These are phyloP conservation scores for Nicotiana noctiflora DNA, from an alignment of 257 asterid species.

Conservation along the genomic window DNA sequence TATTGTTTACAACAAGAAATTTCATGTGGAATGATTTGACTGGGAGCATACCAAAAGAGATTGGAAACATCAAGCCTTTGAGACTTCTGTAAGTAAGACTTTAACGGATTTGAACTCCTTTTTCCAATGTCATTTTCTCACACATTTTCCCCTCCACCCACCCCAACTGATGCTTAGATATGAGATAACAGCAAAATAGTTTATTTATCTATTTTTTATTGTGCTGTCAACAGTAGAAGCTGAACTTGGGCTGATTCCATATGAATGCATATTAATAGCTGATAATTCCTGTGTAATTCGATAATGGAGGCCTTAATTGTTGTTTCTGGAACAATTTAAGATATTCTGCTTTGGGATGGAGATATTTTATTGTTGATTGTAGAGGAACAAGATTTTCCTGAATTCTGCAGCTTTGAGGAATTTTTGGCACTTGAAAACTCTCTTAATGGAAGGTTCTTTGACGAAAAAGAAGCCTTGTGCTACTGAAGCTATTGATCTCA, in stretches of 20 bases:
- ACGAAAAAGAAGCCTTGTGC: neutral
- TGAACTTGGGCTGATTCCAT: neutral
- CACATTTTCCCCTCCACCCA: neutral
- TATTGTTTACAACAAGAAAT: constrained; percentile 20
- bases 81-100: constrained; percentile 30
- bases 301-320: neutral
- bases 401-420: neutral
- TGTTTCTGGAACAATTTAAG: neutral
- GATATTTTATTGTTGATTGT: neutral
- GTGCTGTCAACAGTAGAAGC: neutral
- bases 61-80: constrained; percentile 27
- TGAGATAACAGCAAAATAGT: neutral
- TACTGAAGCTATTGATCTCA: neutral
- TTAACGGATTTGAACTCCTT: neutral
- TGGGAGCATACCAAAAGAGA: constrained; percentile 43
- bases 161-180: neutral
- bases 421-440: neutral
- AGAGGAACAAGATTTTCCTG: constrained; percentile 1
- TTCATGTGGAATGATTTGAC: constrained; percentile 49
- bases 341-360: neutral
- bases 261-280: neutral
- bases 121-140: neutral
- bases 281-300: neutral
- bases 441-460: neutral
- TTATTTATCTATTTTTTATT: neutral